Evolutionary conservation across 2,329 filamentous ascomycete species (phyloP).

Genomic region (Aspergillus terreus): DNA sequence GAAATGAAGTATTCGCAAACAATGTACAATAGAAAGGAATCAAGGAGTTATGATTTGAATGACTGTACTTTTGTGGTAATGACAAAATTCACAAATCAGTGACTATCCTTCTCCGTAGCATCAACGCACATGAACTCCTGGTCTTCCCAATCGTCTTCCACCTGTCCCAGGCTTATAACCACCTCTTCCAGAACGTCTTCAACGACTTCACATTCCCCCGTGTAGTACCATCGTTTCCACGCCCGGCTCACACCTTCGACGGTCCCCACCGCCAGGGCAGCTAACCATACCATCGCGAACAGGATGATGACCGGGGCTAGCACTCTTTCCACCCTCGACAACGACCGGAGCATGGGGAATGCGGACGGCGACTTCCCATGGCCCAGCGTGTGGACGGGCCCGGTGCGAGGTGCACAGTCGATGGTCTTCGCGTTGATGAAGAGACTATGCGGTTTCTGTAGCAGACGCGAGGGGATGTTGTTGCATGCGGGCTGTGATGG

Average conservation of each 20-base stretch:
- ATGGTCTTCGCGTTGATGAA: not conserved
- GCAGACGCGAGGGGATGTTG: not conserved
- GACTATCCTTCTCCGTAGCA: not conserved
- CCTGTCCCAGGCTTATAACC: constrained; percentile 1
- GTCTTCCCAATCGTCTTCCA: constrained; percentile 2
- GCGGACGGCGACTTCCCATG: not conserved
- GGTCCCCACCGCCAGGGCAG: constrained; percentile 17
- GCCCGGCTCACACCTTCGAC: not conserved
- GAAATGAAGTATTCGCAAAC: too few relatives aligned
- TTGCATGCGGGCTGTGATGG: not conserved
- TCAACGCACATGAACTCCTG: not conserved
- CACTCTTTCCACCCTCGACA: not conserved
- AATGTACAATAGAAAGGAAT: too few relatives aligned
- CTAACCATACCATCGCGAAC: constrained; percentile 18
- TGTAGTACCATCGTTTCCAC: not conserved
- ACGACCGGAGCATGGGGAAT: not conserved
- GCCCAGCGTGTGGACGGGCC: not conserved
- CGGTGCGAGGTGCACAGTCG: not conserved
- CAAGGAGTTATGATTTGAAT: too few relatives aligned
- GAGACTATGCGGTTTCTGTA: not conserved
- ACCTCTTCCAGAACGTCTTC: constrained; percentile 2
- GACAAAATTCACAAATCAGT: not conserved
- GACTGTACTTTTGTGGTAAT: not conserved
- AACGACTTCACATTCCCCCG: not conserved
- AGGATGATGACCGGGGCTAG: not conserved